Conservation (phyloP, 2,329 filamentous ascomycete genomes). For the Amylocarpus encephaloides region DNA sequence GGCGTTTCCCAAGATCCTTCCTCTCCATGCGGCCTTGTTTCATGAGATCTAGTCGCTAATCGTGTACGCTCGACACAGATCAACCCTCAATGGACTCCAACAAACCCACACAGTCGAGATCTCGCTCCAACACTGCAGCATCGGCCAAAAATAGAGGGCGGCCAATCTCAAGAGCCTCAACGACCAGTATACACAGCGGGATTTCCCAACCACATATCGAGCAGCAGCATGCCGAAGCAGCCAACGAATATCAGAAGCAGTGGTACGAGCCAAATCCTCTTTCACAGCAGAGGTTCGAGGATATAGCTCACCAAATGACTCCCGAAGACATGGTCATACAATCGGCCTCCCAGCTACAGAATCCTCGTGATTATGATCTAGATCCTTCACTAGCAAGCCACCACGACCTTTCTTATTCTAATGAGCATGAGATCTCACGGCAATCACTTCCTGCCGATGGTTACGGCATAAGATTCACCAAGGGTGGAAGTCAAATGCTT, state of each 20-base stretch:
- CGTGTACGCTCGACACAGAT: constrained; percentile 19
- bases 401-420: constrained; percentile 38
- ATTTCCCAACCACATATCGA: constrained; percentile 27
- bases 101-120: constrained; percentile 36
- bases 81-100: constrained; percentile 26
- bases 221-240: constrained; percentile 25
- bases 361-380: constrained; percentile 42
- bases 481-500: constrained; percentile 53
- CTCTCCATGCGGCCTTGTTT: not conserved
- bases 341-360: constrained; percentile 49
- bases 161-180: constrained; percentile 42
- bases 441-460: constrained; percentile 50
- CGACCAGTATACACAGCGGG: constrained; percentile 39
- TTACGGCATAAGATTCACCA: constrained; percentile 49
- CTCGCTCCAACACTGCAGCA: constrained; percentile 40
- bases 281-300: constrained; percentile 26
- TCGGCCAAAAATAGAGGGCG: constrained; percentile 37
- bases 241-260: constrained; percentile 27
- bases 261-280: constrained; percentile 30
- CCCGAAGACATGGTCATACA: constrained; percentile 56
- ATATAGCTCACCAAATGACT: constrained; percentile 37
- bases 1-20: not conserved
- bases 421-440: constrained; percentile 36
- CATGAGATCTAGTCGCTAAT: constrained; percentile 14
- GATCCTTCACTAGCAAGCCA: constrained; percentile 45